Evolutionary conservation across 768 basidiomycete species (phyloP), one percentile per base, ranked within the genome.

Genomic region (Candolleomyces eurysporus): DNA sequence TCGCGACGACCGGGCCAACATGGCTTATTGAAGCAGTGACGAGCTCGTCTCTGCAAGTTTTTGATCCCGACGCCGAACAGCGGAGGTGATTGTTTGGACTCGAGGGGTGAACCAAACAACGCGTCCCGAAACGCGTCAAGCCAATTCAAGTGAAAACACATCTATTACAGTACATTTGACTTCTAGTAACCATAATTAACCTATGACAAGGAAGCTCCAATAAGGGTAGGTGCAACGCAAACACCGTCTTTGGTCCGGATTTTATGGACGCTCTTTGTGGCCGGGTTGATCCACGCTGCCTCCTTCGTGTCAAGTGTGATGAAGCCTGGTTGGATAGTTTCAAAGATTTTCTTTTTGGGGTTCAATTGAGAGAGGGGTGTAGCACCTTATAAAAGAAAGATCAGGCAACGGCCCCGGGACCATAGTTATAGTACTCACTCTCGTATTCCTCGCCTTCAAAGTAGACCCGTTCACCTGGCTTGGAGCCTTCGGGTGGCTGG

Each of bases 291-390:
- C 96, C 97, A 98, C 8, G 93, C 95, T 26, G 96, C 96, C 67
- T 96, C 94, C 64, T 76, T 84, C 16, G 85, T 85, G 58, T 95
- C 90, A 5, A 98, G 81, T 6, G 97, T 98, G 42, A 82, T 94
- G 72, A 99, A 97, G 19, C 89, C 92, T 88, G 95, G 94, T 71
- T 97, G 97, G 54, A 99, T 86, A 0, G 95, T 90, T 77, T 99
- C 97, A 68, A 98, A 99, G 36, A 98, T 92, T 78, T 98, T 99
- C 81, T 97, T 98, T 79, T 98, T 99, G 13, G 97, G 97, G 75
- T 98, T 98, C 60, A 99, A 80, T 68, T 96, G 94, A 7, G 89
- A 69, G 22, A 96, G 77, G 0, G 95, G 91, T 19, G 79, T 82
- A 0, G 81, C 81, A 66, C 78, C 89, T 89, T 55, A 21, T 31